phyloP scores from a whole-genome alignment of 495 filamentous ascomycete genomes.

The Chaetomium cochliodes region DNA sequence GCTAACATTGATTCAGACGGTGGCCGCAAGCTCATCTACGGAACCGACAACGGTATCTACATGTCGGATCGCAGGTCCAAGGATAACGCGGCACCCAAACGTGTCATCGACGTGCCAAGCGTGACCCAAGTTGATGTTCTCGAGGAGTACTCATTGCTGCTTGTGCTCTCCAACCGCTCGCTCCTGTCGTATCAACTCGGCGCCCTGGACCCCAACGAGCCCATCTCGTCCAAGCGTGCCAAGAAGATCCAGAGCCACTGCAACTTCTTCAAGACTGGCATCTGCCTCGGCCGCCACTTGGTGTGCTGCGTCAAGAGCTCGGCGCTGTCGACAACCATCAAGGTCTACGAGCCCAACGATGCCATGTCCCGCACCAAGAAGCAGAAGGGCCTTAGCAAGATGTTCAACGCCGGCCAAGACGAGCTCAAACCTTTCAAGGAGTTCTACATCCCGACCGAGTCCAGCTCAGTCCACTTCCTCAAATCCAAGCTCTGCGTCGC shows the following conservation, averaged over 20 bases:
- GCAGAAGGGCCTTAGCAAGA: slow-evolving; percentile 87
- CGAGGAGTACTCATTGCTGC: slow-evolving; percentile 86
- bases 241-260: slow-evolving; percentile 97
- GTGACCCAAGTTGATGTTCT: slow-evolving; percentile 96
- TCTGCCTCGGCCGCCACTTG: slow-evolving; percentile 89
- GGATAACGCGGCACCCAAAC: slow-evolving; percentile 72
- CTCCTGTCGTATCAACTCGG: slow-evolving; percentile 82
- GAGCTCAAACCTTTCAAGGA: slow-evolving; percentile 97
- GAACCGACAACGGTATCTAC: slow-evolving; percentile 91
- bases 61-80: slow-evolving; percentile 87
- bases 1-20: slow-evolving; percentile 57
- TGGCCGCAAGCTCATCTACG: slow-evolving; percentile 88
- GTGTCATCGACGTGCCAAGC: slow-evolving; percentile 78
- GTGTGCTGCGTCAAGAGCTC: slow-evolving; percentile 94
- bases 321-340: slow-evolving; percentile 88
- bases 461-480: slow-evolving; percentile 94
- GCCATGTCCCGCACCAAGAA: slow-evolving; percentile 82
- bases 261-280: slow-evolving; percentile 96
- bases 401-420: slow-evolving; percentile 92
- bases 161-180: slow-evolving; percentile 92
- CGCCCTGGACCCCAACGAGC: slow-evolving; percentile 78
- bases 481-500: slow-evolving; percentile 95
- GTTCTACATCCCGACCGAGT: slow-evolving; percentile 97
- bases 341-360: slow-evolving; percentile 96
- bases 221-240: slow-evolving; percentile 74